A percentile compares a stretch with the other conserved stretches of the same genome.
Evolutionary conservation across 306 rosid genomes (phyloP).

Genomic region (Leucaena leucocephala): DNA sequence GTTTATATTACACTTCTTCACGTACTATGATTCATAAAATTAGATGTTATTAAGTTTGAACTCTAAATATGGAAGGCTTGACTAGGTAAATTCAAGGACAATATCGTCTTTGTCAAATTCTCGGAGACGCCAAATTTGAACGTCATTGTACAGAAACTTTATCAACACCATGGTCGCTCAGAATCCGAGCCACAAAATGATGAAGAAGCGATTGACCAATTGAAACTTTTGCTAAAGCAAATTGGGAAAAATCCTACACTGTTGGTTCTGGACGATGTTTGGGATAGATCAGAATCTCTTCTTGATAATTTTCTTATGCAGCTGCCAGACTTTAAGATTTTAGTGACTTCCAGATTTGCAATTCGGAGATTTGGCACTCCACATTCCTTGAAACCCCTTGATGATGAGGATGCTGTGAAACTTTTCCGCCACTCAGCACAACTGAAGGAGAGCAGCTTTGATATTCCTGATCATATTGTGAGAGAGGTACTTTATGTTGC

Average conservation of each 20-base stretch:
- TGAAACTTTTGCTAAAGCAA: slow-evolving; percentile 41
- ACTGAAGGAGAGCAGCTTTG: slow-evolving; percentile 32
- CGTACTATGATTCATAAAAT: background rate
- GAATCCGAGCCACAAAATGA: slow-evolving; percentile 42
- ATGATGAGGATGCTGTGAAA: slow-evolving; percentile 42
- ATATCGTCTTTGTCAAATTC: slow-evolving; percentile 52
- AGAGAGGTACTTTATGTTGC: slow-evolving; percentile 47
- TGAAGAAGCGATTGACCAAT: slow-evolving; percentile 32
- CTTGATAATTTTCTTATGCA: slow-evolving; percentile 47
- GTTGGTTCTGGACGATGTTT: slow-evolving; percentile 68
- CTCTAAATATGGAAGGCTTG: slow-evolving; percentile 28
- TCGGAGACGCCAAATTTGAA: slow-evolving; percentile 46
- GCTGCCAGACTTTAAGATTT: slow-evolving; percentile 49
- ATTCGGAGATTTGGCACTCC: slow-evolving; percentile 41
- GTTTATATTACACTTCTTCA: background rate
- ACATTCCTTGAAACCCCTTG: slow-evolving; percentile 42
- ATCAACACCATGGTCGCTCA: slow-evolving; percentile 31
- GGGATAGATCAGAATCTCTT: slow-evolving; percentile 48
- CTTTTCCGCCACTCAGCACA: slow-evolving; percentile 53
- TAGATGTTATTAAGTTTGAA: slow-evolving; percentile 2
- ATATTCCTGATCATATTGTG: slow-evolving; percentile 40
- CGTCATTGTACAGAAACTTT: slow-evolving; percentile 45
- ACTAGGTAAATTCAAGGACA: slow-evolving; percentile 52
- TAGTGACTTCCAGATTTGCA: slow-evolving; percentile 63
- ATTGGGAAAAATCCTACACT: slow-evolving; percentile 37